Evolutionary conservation across 306 rosid species (phyloP).

Genomic region (barrel medic (Medicago truncatula)): MtrunA17r5.0-ANR NC_053043.1:50347001-50347500

Average conservation of each 20-base stretch:
- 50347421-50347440: slow-evolving; percentile 69
- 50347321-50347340: slow-evolving; percentile 10
- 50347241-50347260: slow-evolving; percentile 91
- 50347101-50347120: slow-evolving; percentile 3
- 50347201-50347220: slow-evolving; percentile 68
- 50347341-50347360: not conserved
- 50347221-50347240: slow-evolving; percentile 60
- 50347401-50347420: slow-evolving; percentile 65
- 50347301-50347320: slow-evolving; percentile 46
- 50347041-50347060: slow-evolving; percentile 70
- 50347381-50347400: not conserved
- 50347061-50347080: slow-evolving; percentile 63
- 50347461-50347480: slow-evolving; percentile 80
- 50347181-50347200: slow-evolving; percentile 62
- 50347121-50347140: not conserved
- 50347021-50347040: slow-evolving; percentile 61
- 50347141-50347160: not conserved
- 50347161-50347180: slow-evolving; percentile 50
- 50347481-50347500: slow-evolving; percentile 56
- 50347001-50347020: slow-evolving; percentile 69
- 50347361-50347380: not conserved
- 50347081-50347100: slow-evolving; percentile 32
- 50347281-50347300: slow-evolving; percentile 69
- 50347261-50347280: slow-evolving; percentile 87
- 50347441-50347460: slow-evolving; percentile 74